Conservation (phyloP, 1,284 basidiomycete genomes). For the Lentinula novae-zelandiae region DNA sequence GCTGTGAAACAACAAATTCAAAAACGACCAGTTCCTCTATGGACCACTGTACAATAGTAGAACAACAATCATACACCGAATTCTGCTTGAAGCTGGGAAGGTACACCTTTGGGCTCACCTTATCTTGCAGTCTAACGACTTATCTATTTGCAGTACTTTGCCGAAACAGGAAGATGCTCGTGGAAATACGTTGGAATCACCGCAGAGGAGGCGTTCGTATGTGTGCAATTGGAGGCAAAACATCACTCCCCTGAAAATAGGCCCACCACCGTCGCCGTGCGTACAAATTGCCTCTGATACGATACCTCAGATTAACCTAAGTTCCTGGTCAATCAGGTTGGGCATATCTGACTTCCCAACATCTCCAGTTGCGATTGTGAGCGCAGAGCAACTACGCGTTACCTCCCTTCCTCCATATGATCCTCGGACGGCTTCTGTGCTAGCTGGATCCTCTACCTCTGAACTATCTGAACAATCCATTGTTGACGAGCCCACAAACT, state of each 20-base stretch:
- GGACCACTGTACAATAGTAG: not conserved
- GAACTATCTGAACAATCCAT: not conserved
- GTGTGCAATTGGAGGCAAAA: constrained; percentile 11
- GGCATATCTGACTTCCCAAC: constrained; percentile 9
- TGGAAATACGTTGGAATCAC: not conserved
- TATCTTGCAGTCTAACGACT: not conserved
- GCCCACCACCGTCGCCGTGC: constrained; percentile 13
- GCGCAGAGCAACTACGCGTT: constrained; percentile 7
- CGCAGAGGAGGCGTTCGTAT: constrained; percentile 5
- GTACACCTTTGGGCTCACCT: not conserved
- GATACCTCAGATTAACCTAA: not conserved
- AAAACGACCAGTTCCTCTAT: not conserved
- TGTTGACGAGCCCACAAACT: constrained; percentile 7
- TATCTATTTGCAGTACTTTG: not conserved
- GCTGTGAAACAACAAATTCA: not conserved
- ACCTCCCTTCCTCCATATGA: constrained; percentile 14
- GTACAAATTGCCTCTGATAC: not conserved
- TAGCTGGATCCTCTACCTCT: not conserved
- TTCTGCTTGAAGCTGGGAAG: constrained; percentile 5
- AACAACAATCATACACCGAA: not conserved
- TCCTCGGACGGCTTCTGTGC: not conserved
- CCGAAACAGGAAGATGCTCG: not conserved
- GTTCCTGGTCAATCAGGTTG: not conserved
- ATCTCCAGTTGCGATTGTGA: constrained; percentile 14
- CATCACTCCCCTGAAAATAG: constrained; percentile 8